Conservation (phyloP, 352 stramenopile species). For the Pythium phragmiticola region DNA sequence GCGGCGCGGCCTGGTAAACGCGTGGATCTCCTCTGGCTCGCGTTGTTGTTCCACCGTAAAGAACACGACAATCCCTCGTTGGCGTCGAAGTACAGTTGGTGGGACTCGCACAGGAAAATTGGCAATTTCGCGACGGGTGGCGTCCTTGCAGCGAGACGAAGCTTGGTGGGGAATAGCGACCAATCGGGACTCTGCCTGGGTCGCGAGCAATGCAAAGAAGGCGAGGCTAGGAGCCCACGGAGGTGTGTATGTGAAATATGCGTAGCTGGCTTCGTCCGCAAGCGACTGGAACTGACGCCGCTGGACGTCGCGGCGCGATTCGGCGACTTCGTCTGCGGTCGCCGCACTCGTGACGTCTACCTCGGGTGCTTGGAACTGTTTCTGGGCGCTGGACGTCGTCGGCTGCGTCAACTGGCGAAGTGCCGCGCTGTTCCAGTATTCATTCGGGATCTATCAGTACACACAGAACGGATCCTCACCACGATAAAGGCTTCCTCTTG, state of each 20-base stretch:
- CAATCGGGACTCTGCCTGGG: slow-evolving; percentile 14
- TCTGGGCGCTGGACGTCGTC: slow-evolving; percentile 49
- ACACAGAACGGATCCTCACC: no score
- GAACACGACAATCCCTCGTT: neutral
- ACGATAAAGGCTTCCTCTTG: neutral
- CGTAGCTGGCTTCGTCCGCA: slow-evolving; percentile 45
- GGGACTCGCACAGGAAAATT: slow-evolving; percentile 31
- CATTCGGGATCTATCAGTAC: neutral
- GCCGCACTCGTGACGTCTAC: neutral
- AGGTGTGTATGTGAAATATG: slow-evolving; percentile 32
- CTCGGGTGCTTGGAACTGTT: slow-evolving; percentile 34
- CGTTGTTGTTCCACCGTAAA: slow-evolving; percentile 24
- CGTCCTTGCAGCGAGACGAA: neutral
- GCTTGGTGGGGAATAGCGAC: neutral
- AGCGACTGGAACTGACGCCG: slow-evolving; percentile 36
- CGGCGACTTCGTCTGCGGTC: neutral
- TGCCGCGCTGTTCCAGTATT: slow-evolving; percentile 13
- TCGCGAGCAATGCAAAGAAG: slow-evolving; percentile 46
- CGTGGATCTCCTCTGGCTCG: slow-evolving; percentile 2
- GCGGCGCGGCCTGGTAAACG: neutral
- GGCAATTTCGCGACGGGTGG: slow-evolving; percentile 14
- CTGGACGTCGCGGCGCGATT: slow-evolving; percentile 14
- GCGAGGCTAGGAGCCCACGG: slow-evolving; percentile 41
- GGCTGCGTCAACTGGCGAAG: slow-evolving; percentile 42
- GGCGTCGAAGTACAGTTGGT: slow-evolving; percentile 23